These are phyloP conservation scores for Viola pubescens DNA, from an alignment of 441 rosid genomes.

Conservation along the genomic window DNA sequence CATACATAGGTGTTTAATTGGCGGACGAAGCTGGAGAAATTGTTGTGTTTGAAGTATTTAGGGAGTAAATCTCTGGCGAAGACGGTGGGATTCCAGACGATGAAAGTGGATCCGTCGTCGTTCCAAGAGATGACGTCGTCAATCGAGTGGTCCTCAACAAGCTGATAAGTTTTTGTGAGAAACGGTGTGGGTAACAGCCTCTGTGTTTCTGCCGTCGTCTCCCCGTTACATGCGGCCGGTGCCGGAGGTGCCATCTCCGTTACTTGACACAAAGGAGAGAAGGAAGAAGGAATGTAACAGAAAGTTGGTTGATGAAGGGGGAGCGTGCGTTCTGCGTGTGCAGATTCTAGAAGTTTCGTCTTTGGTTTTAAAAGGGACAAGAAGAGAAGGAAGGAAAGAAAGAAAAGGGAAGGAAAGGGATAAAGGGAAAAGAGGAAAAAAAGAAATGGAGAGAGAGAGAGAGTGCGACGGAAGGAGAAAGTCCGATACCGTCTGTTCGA, in stretches of 20 bases:
- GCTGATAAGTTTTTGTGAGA: slow-evolving; percentile 71
- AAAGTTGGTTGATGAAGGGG: too few species aligned
- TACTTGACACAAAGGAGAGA: too few species aligned
- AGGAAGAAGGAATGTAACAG: too few species aligned
- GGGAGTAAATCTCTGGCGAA: slow-evolving; percentile 91
- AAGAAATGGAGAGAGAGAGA: background rate
- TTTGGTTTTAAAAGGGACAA: background rate
- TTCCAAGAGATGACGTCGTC: slow-evolving; percentile 90
- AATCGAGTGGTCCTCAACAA: slow-evolving; percentile 61
- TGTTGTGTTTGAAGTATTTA: slow-evolving; percentile 80
- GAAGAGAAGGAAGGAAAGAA: background rate
- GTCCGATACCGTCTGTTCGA: slow-evolving; percentile 34
- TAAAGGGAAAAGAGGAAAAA: background rate
- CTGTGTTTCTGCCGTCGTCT: slow-evolving; percentile 43
- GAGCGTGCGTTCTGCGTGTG: background rate
- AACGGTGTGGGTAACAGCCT: slow-evolving; percentile 83
- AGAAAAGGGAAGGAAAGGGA: background rate
- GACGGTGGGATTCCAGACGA: slow-evolving; percentile 83
- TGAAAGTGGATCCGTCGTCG: slow-evolving; percentile 72
- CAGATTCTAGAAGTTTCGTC: slow-evolving; percentile 36
- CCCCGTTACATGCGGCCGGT: slow-evolving; percentile 43
- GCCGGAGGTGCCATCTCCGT: slow-evolving; percentile 23
- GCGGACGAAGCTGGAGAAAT: slow-evolving; percentile 95
- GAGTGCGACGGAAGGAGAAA: slow-evolving; percentile 33
- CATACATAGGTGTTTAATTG: slow-evolving; percentile 94